Conservation (phyloP, 306 rosid genomes). For the Prinsepia uniflora region DNA sequence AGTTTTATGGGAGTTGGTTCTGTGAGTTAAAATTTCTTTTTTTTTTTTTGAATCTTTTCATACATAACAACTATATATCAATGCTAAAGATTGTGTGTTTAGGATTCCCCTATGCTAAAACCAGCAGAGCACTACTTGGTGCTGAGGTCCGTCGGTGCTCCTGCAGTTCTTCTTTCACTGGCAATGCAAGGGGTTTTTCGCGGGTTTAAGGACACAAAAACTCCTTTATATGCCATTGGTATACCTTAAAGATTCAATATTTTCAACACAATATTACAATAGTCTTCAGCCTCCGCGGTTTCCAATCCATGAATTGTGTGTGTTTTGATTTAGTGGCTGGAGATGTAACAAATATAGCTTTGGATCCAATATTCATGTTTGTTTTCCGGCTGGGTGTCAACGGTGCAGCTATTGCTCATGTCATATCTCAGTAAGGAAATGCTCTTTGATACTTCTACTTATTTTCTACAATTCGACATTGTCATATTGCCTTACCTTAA, state of each 20-base stretch:
- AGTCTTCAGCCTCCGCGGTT: background rate
- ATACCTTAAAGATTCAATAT: slow-evolving; percentile 17
- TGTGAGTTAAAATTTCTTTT: slow-evolving; percentile 32
- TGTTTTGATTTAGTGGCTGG: slow-evolving; percentile 60
- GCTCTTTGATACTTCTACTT: background rate
- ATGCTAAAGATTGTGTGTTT: slow-evolving; percentile 23
- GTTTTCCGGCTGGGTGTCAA: slow-evolving; percentile 59
- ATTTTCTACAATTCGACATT: background rate
- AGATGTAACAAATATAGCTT: slow-evolving; percentile 76
- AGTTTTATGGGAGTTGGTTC: slow-evolving; percentile 82
- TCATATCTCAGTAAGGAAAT: slow-evolving; percentile 79
- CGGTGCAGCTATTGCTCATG: slow-evolving; percentile 97
- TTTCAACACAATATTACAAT: background rate
- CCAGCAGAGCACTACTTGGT: slow-evolving; percentile 73
- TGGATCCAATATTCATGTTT: slow-evolving; percentile 78
- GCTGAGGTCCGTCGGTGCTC: slow-evolving; percentile 93
- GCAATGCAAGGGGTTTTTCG: slow-evolving; percentile 97
- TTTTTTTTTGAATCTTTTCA: background rate
- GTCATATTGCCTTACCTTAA: background rate
- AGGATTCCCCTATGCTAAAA: slow-evolving; percentile 82
- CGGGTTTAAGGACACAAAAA: slow-evolving; percentile 87
- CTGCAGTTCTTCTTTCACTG: slow-evolving; percentile 90
- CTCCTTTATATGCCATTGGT: slow-evolving; percentile 92
- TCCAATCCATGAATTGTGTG: slow-evolving; percentile 6
- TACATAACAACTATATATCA: background rate